Percentiles rank a stretch among this genome's conserved stretches.
These are phyloP conservation scores for Lepidium didymum DNA, from an alignment of 345 rosid genomes.

Conservation along the genomic window DNA sequence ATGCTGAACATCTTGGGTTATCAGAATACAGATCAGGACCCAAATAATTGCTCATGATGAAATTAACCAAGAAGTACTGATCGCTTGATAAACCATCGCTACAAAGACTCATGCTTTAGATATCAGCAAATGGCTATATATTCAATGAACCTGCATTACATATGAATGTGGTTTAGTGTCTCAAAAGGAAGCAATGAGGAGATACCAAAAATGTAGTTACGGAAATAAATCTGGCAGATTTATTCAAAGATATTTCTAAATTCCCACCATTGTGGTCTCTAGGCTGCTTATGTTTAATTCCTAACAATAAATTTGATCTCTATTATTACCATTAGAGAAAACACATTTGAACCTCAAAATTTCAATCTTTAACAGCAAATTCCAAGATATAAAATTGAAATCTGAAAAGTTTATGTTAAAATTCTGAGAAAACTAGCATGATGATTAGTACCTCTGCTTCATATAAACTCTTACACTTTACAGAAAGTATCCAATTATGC, in stretches of 20 bases:
- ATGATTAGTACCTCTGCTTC: background rate
- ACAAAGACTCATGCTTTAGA: constrained; percentile 16
- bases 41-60: constrained; percentile 49
- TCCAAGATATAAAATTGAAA: background rate
- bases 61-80: constrained; percentile 47
- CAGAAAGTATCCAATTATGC: background rate
- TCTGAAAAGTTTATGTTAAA: background rate
- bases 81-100: constrained; percentile 22
- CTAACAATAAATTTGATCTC: background rate
- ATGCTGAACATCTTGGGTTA: constrained; percentile 50
- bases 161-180: background rate
- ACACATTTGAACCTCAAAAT: background rate
- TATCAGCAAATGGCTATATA: background rate
- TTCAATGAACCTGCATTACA: constrained; percentile 14
- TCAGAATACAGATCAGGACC: constrained; percentile 68
- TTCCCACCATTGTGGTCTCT: background rate
- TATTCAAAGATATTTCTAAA: background rate
- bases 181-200: constrained; percentile 11
- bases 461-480: background rate
- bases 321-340: background rate
- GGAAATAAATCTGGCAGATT: background rate
- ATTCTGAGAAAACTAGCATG: background rate
- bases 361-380: background rate
- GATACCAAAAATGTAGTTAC: constrained; percentile 3
- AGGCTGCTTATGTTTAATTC: background rate